Evolutionary conservation across 768 basidiomycete species (phyloP).

Genomic region (Agrocybe praecox): DNA sequence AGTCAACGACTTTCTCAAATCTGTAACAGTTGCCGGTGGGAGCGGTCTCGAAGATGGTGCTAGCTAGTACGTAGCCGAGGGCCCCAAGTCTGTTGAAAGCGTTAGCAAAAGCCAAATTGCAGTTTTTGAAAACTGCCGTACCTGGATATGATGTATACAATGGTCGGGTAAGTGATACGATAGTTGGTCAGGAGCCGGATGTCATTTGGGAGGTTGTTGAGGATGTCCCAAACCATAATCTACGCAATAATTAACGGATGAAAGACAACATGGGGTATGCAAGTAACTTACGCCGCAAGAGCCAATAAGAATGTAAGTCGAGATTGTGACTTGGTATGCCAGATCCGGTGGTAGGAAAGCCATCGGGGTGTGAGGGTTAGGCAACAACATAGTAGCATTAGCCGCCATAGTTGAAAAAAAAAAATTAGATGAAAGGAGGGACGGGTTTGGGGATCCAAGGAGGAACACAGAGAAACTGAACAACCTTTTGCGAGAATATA

Average conservation of each 20-base stretch:
- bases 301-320: constrained; percentile 3
- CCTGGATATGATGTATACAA: constrained; percentile 25
- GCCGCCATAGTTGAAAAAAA: no score
- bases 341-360: constrained; percentile 11
- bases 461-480: no score
- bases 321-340: constrained; percentile 7
- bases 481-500: no score
- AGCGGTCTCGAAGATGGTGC: constrained; percentile 11
- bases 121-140: constrained; percentile 1
- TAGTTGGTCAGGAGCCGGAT: constrained; percentile 19
- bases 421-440: no score
- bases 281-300: not conserved
- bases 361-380: constrained; percentile 11
- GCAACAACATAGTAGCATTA: not conserved
- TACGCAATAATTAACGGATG: not conserved
- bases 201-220: constrained; percentile 22
- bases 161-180: constrained; percentile 17
- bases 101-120: not conserved
- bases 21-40: not conserved
- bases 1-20: not conserved
- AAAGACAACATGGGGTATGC: not conserved
- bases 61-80: constrained; percentile 12
- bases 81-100: constrained; percentile 8
- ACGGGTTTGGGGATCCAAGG: no score
- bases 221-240: constrained; percentile 30